Evolutionary conservation across 2,329 filamentous ascomycete genomes (phyloP).

Genomic region (Dothistroma pini): DNA sequence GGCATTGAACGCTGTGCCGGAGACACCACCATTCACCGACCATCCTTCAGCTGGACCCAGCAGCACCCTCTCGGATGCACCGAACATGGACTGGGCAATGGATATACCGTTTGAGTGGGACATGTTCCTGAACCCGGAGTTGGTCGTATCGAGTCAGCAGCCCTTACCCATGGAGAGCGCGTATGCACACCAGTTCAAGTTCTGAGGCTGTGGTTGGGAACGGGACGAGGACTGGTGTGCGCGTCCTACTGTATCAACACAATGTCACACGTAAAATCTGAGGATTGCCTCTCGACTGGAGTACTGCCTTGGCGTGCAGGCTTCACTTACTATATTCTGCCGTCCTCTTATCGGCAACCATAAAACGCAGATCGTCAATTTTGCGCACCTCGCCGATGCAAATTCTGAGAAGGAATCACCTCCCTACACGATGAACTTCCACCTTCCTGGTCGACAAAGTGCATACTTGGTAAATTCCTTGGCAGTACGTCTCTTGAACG

Average conservation of each 20-base stretch:
- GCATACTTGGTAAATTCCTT: conserved; percentile 22
- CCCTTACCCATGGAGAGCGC: conserved; percentile 19
- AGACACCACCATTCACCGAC: conserved; percentile 29
- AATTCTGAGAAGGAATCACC: conserved; percentile 15
- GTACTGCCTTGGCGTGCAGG: conserved; percentile 4
- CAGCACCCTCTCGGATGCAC: conserved; percentile 29
- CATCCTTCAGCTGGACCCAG: conserved; percentile 28
- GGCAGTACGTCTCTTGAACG: conserved; percentile 5
- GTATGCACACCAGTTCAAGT: conserved; percentile 20
- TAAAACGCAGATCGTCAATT: conserved; percentile 16
- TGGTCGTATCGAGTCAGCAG: conserved; percentile 31
- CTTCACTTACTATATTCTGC: neutral
- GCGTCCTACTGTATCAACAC: neutral
- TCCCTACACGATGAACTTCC: neutral
- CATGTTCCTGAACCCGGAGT: conserved; percentile 34
- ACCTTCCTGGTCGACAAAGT: conserved; percentile 18
- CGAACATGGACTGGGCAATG: conserved; percentile 34
- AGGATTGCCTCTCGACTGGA: neutral
- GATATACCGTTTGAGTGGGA: conserved; percentile 36
- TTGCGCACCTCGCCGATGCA: conserved; percentile 9
- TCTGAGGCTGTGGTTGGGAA: neutral
- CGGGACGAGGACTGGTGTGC: neutral
- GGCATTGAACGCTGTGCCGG: conserved; percentile 27
- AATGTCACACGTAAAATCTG: neutral
- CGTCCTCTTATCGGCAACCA: conserved; percentile 1